phyloP scores from a whole-genome alignment of 2,329 filamentous ascomycete species.

The Phyllosticta citrichinensis region DNA sequence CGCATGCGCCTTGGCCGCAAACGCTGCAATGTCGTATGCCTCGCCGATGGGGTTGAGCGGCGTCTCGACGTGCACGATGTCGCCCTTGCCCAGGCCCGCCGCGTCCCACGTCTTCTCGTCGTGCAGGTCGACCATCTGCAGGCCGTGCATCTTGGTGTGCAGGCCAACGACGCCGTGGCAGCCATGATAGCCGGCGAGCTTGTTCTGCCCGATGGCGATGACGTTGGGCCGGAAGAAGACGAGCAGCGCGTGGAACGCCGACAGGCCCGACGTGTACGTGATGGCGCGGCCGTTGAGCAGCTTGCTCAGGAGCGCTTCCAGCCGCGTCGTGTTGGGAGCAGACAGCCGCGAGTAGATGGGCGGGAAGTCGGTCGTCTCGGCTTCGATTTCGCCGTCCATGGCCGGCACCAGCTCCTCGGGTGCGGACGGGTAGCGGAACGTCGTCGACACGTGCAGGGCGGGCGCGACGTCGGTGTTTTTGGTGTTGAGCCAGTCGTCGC shows the following conservation, averaged over 20 bases:
- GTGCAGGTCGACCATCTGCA: conserved; percentile 59
- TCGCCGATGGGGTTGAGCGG: conserved; percentile 85
- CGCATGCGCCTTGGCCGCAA: conserved; percentile 60
- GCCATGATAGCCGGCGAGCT: conserved; percentile 76
- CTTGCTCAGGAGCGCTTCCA: conserved; percentile 71
- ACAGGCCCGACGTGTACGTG: conserved; percentile 75
- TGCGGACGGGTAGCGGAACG: conserved; percentile 69
- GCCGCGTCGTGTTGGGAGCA: conserved; percentile 69
- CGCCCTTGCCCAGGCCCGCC: conserved; percentile 60
- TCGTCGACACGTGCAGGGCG: conserved; percentile 82
- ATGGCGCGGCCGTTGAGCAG: conserved; percentile 57
- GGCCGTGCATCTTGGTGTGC: conserved; percentile 63
- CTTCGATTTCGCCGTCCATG: conserved; percentile 36
- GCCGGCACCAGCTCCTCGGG: conserved; percentile 52
- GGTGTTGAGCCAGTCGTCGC: conserved; percentile 63
- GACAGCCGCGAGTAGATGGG: conserved; percentile 77
- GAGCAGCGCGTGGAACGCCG: conserved; percentile 80
- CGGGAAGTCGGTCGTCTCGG: conserved; percentile 32
- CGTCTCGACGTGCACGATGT: conserved; percentile 86
- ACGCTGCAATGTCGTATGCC: conserved; percentile 62
- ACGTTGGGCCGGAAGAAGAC: conserved; percentile 74
- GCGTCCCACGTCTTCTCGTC: conserved; percentile 48
- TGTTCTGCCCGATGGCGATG: conserved; percentile 53
- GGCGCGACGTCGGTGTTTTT: conserved; percentile 72
- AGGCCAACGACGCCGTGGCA: conserved; percentile 76